Evolutionary conservation across 805 yeast genomes (phyloP).

Genomic region (Candida verbasci): DNA sequence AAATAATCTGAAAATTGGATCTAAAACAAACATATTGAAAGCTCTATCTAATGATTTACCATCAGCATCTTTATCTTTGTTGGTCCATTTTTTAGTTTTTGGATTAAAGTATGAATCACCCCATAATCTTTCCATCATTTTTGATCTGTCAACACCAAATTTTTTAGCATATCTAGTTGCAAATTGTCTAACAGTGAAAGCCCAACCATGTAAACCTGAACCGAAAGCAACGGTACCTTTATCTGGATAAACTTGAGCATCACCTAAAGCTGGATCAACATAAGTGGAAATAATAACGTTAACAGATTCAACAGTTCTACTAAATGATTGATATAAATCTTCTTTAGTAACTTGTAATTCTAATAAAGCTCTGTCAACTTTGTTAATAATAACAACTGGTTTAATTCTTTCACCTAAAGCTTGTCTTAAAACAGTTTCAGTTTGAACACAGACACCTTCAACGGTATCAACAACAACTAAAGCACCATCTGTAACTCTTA

Average conservation of each 20-base stretch:
- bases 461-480: slow-evolving; percentile 98
- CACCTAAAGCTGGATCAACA: slow-evolving; percentile 87
- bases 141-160: slow-evolving; percentile 96
- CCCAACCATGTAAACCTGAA: slow-evolving; percentile 99
- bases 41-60: slow-evolving; percentile 98
- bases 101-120: slow-evolving; percentile 99
- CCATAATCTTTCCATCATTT: slow-evolving; percentile 99
- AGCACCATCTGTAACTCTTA: slow-evolving; percentile 99
- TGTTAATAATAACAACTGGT: slow-evolving; percentile 98
- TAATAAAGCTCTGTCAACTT: slow-evolving; percentile 98
- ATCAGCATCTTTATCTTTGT: slow-evolving; percentile 91
- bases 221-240: slow-evolving; percentile 99
- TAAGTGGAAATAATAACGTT: slow-evolving; percentile 97
- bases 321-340: slow-evolving; percentile 96
- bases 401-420: slow-evolving; percentile 98
- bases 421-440: slow-evolving; percentile 99
- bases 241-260: slow-evolving; percentile 98
- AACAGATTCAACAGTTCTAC: slow-evolving; percentile 99
- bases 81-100: slow-evolving; percentile 99
- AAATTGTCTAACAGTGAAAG: slow-evolving; percentile 98
- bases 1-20: slow-evolving; percentile 98
- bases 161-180: slow-evolving; percentile 97
- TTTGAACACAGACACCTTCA: slow-evolving; percentile 99
- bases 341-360: slow-evolving; percentile 99
- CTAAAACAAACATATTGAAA: slow-evolving; percentile 98